Evolutionary conservation across 2,329 filamentous ascomycete genomes (phyloP), one percentile per base, ranked within the genome.

Genomic region (Tolypocladium capitatum): DNA sequence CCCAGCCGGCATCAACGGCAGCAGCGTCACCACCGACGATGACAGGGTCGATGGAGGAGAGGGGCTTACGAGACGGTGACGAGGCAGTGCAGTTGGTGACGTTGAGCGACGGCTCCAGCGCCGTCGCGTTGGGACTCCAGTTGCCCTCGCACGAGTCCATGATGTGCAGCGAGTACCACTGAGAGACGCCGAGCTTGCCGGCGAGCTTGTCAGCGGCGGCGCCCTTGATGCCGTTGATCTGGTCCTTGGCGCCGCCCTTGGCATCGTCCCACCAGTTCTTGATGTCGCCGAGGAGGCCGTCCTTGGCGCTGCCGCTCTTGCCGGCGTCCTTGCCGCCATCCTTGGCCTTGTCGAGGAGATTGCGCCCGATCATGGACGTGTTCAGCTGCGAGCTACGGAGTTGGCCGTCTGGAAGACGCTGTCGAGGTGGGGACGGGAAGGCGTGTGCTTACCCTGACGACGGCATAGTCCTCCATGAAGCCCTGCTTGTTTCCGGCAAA

Each of bases 131-230:
- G 30, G 70, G 69, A 36, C 63, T 61, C 52, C 66, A 75, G 53
- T 64, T 53, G 43, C 72, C 72, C 55, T 73, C 61, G 57, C 72
- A 75, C 4, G 63, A 58, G 35, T 65, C 63, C 68, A 72, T 69
- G 54, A 75, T 53, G 52, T 75, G 72, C 30, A 75, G 51, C 16
- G 71, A 74, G 54, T 75, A 75, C 72, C 72, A 75, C 50, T 75
- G 63, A 1, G 67, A 65, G 48, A 75, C 67, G 24, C 72, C 71
- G 28, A 75, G 59, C n/a, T 64, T 61, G 13, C 65, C 60, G 44
- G 65, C 61, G 42, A 73, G 45, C 46, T 68, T 53, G 48, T 68
- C 70, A 34, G 66, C 66, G 35, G 68, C 51, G 8, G 68, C 61
- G 48, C 67, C 63, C 5, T 62, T 60, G 32, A 72, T 55, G 31